A percentile compares a stretch with the other conserved stretches of the same genome.
Evolutionary conservation across 306 rosid genomes (phyloP).

Genomic region (Inga leiocalycina): DNA sequence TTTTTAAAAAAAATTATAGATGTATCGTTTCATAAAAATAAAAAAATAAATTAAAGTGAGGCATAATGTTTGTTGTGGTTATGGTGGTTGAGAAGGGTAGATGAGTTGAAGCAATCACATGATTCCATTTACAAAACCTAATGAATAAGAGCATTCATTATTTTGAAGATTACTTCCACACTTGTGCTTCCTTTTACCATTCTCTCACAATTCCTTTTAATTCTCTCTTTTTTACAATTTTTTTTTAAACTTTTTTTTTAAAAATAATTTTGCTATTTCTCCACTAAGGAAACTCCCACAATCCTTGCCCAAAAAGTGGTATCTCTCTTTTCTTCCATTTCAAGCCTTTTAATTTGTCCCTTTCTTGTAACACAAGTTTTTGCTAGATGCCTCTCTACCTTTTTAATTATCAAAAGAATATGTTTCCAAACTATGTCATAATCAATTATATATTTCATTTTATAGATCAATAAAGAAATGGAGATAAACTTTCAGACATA

Average conservation of each 20-base stretch:
- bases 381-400: slow-evolving; percentile 6
- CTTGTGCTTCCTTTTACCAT: slow-evolving; percentile 35
- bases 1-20: not conserved
- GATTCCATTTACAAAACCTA: slow-evolving; percentile 49
- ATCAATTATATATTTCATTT: not conserved
- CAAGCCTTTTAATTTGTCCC: slow-evolving; percentile 45
- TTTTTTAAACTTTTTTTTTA: not conserved
- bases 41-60: not conserved
- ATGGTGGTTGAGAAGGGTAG: slow-evolving; percentile 92
- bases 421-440: not conserved
- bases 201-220: not conserved
- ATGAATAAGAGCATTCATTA: slow-evolving; percentile 44
- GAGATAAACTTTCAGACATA: not conserved
- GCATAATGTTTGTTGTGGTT: not conserved
- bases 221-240: slow-evolving; percentile 21
- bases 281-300: slow-evolving; percentile 44
- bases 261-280: slow-evolving; percentile 1
- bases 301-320: slow-evolving; percentile 44
- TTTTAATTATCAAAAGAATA: not conserved
- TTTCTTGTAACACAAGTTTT: slow-evolving; percentile 57
- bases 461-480: not conserved
- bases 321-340: slow-evolving; percentile 57
- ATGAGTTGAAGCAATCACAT: slow-evolving; percentile 70
- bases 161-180: slow-evolving; percentile 44
- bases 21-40: not conserved